Evolutionary conservation across 495 filamentous ascomycete species (phyloP).

Genomic region (Aspergillus hancockii): DNA sequence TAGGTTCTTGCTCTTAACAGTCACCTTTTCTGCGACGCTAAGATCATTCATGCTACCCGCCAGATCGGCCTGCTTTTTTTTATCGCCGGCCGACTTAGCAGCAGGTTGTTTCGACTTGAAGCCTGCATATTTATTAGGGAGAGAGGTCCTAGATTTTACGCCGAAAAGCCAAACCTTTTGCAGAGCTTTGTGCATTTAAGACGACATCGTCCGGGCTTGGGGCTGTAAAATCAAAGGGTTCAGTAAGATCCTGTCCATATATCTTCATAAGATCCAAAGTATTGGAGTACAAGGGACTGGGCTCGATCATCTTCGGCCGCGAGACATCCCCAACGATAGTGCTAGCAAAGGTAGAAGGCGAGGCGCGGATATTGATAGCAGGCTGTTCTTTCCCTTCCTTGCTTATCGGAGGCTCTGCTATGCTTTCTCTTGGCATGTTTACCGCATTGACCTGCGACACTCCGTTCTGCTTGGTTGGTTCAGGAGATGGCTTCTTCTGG

Average conservation of each 20-base stretch:
- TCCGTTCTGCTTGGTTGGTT: slow-evolving; percentile 14
- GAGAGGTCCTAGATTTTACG: slow-evolving; percentile 37
- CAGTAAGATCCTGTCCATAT: slow-evolving; percentile 47
- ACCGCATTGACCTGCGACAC: slow-evolving; percentile 6
- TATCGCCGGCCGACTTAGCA: slow-evolving; percentile 40
- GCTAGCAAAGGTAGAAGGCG: slow-evolving; percentile 69
- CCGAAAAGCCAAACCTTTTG: slow-evolving; percentile 75
- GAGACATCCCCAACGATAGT: slow-evolving; percentile 58
- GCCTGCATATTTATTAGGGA: slow-evolving; percentile 47
- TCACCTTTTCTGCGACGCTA: slow-evolving; percentile 67
- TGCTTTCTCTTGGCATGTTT: background rate
- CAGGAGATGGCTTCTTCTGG: slow-evolving; percentile 22
- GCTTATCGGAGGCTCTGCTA: slow-evolving; percentile 6
- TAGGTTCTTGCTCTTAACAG: slow-evolving; percentile 80
- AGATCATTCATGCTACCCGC: slow-evolving; percentile 57
- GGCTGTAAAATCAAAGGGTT: slow-evolving; percentile 71
- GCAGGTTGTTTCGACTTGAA: slow-evolving; percentile 50
- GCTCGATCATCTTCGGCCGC: slow-evolving; percentile 36
- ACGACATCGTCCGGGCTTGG: slow-evolving; percentile 96
- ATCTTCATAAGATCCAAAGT: slow-evolving; percentile 55
- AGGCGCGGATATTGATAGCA: slow-evolving; percentile 33
- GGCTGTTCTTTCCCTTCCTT: slow-evolving; percentile 18
- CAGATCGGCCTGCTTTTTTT: slow-evolving; percentile 43
- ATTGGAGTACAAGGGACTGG: slow-evolving; percentile 38
- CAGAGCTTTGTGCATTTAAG: slow-evolving; percentile 71